A percentile compares a stretch with the other conserved stretches of the same genome.
Conservation (phyloP, 164 flowering plant species). For the Saururus chinensis region DNA sequence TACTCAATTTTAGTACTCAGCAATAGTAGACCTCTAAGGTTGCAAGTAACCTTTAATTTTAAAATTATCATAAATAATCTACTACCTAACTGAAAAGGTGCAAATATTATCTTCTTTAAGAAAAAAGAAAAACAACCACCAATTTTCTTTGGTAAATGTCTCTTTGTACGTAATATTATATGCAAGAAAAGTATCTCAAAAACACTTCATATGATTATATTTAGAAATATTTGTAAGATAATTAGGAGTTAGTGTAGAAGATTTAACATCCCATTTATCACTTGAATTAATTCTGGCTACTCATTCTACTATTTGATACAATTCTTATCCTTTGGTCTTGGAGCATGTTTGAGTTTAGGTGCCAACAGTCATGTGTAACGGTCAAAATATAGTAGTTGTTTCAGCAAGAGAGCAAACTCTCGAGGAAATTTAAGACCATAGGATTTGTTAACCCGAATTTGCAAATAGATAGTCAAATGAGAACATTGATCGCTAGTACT, state of each 20-base stretch:
- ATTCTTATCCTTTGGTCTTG: constrained; percentile 78
- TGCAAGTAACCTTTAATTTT: too few relatives aligned
- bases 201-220: not conserved
- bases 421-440: constrained; percentile 88
- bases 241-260: not conserved
- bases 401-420: constrained; percentile 92
- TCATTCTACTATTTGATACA: constrained; percentile 40
- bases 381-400: constrained; percentile 89
- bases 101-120: too few relatives aligned
- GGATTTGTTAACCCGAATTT: constrained; percentile 89
- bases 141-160: too few relatives aligned
- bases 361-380: constrained; percentile 87
- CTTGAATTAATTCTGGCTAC: too few relatives aligned
- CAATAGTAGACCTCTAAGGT: too few relatives aligned
- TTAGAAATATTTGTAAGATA: not conserved
- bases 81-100: too few relatives aligned
- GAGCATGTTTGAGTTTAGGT: constrained; percentile 86
- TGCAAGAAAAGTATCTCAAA: too few relatives aligned
- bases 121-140: too few relatives aligned
- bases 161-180: too few relatives aligned
- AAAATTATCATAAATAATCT: too few relatives aligned
- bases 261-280: not conserved
- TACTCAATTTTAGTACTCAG: too few relatives aligned
- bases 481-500: too few relatives aligned
- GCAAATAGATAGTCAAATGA: constrained; percentile 6